phyloP scores from a whole-genome alignment of 2,329 filamentous ascomycete genomes.

The Chaetomiaceae sp. region DNA sequence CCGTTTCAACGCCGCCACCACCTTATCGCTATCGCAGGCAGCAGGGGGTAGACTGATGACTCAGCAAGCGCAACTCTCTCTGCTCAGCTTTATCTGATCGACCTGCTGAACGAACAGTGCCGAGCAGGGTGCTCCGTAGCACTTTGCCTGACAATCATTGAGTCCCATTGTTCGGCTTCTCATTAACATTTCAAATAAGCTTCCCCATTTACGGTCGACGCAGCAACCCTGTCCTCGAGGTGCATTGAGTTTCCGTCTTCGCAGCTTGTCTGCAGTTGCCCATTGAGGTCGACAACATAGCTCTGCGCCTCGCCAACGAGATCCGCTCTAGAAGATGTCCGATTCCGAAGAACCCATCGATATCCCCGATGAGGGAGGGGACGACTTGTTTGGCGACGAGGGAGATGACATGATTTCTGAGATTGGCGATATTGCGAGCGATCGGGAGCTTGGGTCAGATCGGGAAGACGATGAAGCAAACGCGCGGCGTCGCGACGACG shows the following conservation, averaged over 20 bases:
- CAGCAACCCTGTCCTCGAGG: too few relatives aligned
- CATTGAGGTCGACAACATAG: too few relatives aligned
- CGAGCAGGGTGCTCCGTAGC: too few relatives aligned
- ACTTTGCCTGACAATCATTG: too few relatives aligned
- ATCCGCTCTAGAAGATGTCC: conserved; percentile 38
- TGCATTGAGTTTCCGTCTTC: too few relatives aligned
- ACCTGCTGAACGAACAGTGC: background rate
- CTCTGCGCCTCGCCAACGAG: background rate
- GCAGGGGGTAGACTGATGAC: background rate
- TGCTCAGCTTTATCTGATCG: background rate
- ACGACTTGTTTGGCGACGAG: conserved; percentile 58
- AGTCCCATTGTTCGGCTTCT: too few relatives aligned
- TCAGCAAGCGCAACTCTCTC: background rate
- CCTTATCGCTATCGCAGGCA: conserved; percentile 5
- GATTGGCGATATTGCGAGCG: conserved; percentile 56
- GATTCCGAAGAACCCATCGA: conserved; percentile 51
- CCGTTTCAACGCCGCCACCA: conserved; percentile 8
- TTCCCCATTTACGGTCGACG: too few relatives aligned
- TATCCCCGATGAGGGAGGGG: conserved; percentile 48
- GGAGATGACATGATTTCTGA: conserved; percentile 51
- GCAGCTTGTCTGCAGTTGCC: too few relatives aligned
- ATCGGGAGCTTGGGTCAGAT: conserved; percentile 54
- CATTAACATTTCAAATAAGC: too few relatives aligned
- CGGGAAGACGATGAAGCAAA: conserved; percentile 33
- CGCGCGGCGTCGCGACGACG: conserved; percentile 34